Percentiles rank a stretch among this genome's conserved stretches.
Conservation (phyloP, 1,284 basidiomycete species). For the Marasmius sp. region DNA sequence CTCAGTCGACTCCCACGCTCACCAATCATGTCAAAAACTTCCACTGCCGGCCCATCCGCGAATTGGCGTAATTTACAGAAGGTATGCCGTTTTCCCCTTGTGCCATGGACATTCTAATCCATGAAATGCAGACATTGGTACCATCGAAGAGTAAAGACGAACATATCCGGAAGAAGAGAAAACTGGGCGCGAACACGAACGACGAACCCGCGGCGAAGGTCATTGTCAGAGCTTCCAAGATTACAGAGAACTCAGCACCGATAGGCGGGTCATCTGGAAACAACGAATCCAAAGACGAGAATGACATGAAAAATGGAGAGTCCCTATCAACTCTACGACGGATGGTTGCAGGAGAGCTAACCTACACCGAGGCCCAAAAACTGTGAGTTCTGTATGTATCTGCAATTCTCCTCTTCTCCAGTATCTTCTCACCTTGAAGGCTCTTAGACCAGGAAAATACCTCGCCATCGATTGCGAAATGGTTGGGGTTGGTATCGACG, state of each 20-base stretch:
- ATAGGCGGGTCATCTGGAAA: neutral
- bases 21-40: neutral
- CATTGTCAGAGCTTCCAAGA: neutral
- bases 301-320: slow-evolving; percentile 43
- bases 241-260: no score
- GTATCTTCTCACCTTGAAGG: neutral
- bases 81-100: neutral
- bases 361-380: slow-evolving; percentile 40
- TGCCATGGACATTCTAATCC: no score
- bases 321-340: slow-evolving; percentile 43
- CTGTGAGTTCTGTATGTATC: slow-evolving; percentile 37
- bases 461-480: slow-evolving; percentile 95
- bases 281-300: neutral
- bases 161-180: neutral
- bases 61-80: neutral
- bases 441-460: slow-evolving; percentile 71
- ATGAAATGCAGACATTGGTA: neutral
- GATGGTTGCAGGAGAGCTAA: slow-evolving; percentile 52
- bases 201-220: neutral
- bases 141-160: neutral
- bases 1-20: neutral
- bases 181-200: neutral
- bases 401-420: neutral
- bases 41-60: neutral
- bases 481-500: slow-evolving; percentile 90